Evolutionary conservation across 306 rosid species (phyloP).

Genomic region (Trifolium repens): DNA sequence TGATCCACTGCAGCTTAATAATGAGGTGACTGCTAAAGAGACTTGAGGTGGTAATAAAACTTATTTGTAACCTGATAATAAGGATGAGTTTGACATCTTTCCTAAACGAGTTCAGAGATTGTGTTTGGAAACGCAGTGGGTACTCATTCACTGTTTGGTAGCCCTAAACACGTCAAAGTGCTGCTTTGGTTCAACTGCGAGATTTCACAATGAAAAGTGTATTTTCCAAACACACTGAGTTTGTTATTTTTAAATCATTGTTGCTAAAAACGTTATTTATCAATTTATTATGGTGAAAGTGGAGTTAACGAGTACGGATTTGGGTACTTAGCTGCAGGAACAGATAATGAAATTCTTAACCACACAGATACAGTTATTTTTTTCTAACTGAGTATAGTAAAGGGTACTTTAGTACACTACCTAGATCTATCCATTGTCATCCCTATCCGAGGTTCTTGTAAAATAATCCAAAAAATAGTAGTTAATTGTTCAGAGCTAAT

Average conservation of each 20-base stretch:
- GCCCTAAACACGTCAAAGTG: background rate
- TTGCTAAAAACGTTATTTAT: background rate
- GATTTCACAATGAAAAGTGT: background rate
- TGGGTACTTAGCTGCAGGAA: background rate
- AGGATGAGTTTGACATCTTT: background rate
- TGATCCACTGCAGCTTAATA: background rate
- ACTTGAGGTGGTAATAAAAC: background rate
- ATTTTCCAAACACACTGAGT: background rate
- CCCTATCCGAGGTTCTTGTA: background rate
- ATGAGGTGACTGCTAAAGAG: constrained; percentile 9
- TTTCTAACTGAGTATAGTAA: background rate
- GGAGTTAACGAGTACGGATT: background rate
- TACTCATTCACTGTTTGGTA: background rate
- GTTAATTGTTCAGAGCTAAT: background rate
- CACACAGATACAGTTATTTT: background rate
- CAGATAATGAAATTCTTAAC: background rate
- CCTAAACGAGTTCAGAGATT: background rate
- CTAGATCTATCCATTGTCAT: background rate
- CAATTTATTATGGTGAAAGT: background rate
- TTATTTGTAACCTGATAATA: background rate
- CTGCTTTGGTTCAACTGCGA: background rate
- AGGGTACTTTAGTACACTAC: background rate
- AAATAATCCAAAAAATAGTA: constrained; percentile 4
- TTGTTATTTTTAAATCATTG: background rate
- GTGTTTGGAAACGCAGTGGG: background rate